Evolutionary conservation across 495 filamentous ascomycete species (phyloP).

Genomic region (Neurospora africana): DNA sequence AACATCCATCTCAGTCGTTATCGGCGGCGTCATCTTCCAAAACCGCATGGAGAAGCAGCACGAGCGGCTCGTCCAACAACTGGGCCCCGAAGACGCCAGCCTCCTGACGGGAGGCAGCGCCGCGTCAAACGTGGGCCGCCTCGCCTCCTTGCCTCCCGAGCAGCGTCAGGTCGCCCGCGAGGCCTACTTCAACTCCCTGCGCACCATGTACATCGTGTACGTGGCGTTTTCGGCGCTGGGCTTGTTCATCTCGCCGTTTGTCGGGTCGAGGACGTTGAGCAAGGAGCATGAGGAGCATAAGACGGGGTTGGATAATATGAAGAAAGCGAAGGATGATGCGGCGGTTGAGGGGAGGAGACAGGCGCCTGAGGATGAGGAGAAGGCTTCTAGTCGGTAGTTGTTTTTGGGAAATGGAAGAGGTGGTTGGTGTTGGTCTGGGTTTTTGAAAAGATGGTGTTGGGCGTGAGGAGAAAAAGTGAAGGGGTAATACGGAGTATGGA

Average conservation of each 20-base stretch:
- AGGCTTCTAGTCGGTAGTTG: background rate
- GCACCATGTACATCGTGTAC: constrained; percentile 62
- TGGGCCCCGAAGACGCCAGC: constrained; percentile 33
- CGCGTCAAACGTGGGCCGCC: constrained; percentile 47
- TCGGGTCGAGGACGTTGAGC: constrained; percentile 46
- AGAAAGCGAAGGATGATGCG: constrained; percentile 12
- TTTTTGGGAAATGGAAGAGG: background rate
- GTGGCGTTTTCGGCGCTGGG: constrained; percentile 43
- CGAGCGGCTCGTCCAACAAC: constrained; percentile 20
- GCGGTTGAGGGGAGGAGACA: background rate
- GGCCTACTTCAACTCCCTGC: constrained; percentile 47
- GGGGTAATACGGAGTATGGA: background rate
- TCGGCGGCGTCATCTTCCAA: constrained; percentile 75
- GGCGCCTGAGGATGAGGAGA: constrained; percentile 10
- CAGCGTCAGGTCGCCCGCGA: constrained; percentile 38
- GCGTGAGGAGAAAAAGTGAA: background rate
- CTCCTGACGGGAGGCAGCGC: constrained; percentile 42
- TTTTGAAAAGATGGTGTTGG: background rate
- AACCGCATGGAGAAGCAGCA: constrained; percentile 44
- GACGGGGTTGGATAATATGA: constrained; percentile 47
- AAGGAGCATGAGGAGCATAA: constrained; percentile 50
- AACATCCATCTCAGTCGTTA: constrained; percentile 60
- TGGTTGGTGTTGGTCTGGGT: background rate
- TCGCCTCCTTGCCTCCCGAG: constrained; percentile 36
- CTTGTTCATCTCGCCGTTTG: constrained; percentile 42